Base-by-base conservation (phyloP, 441 rosid species). In the Sinapis alba region DNA sequence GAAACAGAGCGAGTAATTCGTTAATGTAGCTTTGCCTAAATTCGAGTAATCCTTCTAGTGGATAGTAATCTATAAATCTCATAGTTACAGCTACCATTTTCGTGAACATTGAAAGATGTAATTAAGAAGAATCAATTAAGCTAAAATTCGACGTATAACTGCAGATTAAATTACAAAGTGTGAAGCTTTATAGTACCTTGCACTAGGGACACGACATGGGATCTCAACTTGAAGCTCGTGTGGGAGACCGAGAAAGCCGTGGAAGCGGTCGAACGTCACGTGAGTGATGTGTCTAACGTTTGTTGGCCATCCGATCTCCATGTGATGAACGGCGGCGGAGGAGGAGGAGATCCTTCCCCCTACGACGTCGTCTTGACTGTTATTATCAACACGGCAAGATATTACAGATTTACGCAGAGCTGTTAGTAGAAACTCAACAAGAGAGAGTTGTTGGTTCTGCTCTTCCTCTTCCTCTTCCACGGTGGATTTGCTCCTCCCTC, bases 291-390 rank as follows among this genome's bases (percentile, higher is more conserved):
- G 99, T 12, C 89, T 84, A 43, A 92, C 99, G 68, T 94, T 88
- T 2, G 99, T 94, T 8, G 99, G 99, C 93, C 93, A 90, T 10
- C 99, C 92, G 41, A 92, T 95, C 72, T 92, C 98, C 96, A 89
- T 88, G 24, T 84, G 89, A 71, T 84, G 84, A 26, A 86, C 86
- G 41, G 89, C 85, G 7, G 38, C 86, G 36, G 71, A 88, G 24
- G 34, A 28, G 7, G 72, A 88, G 62, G 28, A 64, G 73, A 57
- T 84, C 87, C 32, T 85, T 13, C 63, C 9, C 15, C 53, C 78
- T 0, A 23, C 74, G 7, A 54, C 75, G 68, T 78, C 82, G 50
- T 79, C 79, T 63, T 74, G 79, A 0, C 0, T 67, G 26, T 78
- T 72, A 43, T 78, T 61, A 3, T 86, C 99, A 8, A 94, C 89